These are phyloP conservation scores for Malus hybrid DNA, from an alignment of 331 rosid genomes.

Conservation along the genomic window DNA sequence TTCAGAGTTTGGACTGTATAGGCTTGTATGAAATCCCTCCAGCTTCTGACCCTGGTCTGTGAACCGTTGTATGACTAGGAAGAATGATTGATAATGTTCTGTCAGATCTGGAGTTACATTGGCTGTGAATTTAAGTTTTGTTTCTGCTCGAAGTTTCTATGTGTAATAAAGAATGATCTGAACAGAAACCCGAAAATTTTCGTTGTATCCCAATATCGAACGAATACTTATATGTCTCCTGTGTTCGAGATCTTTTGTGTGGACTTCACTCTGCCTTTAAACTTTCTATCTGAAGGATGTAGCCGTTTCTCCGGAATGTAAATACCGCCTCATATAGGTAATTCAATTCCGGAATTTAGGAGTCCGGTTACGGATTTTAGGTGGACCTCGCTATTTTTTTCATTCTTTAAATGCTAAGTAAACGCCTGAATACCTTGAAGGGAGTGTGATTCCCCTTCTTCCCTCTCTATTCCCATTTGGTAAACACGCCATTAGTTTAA, in stretches of 20 bases:
- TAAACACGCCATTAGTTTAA: too few relatives aligned
- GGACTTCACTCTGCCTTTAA: too few relatives aligned
- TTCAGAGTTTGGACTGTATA: background rate
- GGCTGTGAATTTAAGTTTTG: background rate
- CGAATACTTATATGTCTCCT: background rate
- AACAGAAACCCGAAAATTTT: background rate
- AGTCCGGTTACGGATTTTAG: too few relatives aligned
- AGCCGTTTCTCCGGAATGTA: too few relatives aligned
- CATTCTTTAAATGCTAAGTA: too few relatives aligned
- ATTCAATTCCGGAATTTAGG: too few relatives aligned
- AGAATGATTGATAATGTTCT: constrained; percentile 1
- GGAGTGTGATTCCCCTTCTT: too few relatives aligned
- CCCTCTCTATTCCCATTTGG: too few relatives aligned
- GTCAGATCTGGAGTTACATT: constrained; percentile 7
- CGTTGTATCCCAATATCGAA: background rate
- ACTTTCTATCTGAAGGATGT: too few relatives aligned
- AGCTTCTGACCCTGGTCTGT: background rate
- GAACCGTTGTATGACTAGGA: constrained; percentile 13
- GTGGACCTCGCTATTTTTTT: too few relatives aligned
- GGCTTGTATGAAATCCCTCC: background rate
- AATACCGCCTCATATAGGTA: too few relatives aligned
- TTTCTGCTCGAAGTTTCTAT: background rate
- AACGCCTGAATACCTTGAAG: too few relatives aligned
- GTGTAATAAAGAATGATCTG: background rate
- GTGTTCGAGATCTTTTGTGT: background rate